Evolutionary conservation across 2,329 filamentous ascomycete species (phyloP), one percentile per base, ranked within the genome.

Genomic region (Exophiala phaeomuriformis): DNA sequence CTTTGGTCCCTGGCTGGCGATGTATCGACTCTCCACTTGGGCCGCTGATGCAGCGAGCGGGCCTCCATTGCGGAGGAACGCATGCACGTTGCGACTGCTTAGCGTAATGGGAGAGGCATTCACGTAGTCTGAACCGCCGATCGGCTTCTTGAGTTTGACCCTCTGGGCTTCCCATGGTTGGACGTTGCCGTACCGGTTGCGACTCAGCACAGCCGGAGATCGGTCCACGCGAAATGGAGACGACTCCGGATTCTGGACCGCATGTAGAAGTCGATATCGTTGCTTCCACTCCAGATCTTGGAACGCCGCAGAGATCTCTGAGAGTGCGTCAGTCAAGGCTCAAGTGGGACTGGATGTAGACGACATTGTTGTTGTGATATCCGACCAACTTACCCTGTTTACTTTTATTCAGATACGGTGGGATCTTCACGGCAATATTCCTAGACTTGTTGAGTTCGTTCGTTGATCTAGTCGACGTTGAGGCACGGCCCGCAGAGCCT

Each of bases 161-260:
- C 93, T 83, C 65, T 94, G 95, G 66, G 87, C 83, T 57, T 86
- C 84, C 82, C 88, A 98, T 0, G 90, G 89, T 66, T 90, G 85
- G 59, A 98, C 88, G 66, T 97, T 95, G 50, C 77, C 69, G 71
- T 97, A 98, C 51, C 93, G 84, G 69, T 97, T 94, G 61, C 91
- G 79, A 35, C 71, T 68, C 55, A 75, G 76, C 58, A 81, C 73
- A 45, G 81, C 76, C 5, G 79, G 73, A 28, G 77, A 76, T 30
- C 71, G 71, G 47, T 85, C 76, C 50, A 83, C 76, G 2, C 81
- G 76, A 75, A 77, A 86, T 58, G 74, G 74, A 48, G 79, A 78
- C 8, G 70, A 67, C 27, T 76, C 70, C 46, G 77, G 72, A 42
- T 72, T 68, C 60, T 72, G 64, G 37, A 68, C 64, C 44, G 72